Evolutionary conservation across 306 rosid genomes (phyloP).

Genomic region (Alnus rubra): DNA sequence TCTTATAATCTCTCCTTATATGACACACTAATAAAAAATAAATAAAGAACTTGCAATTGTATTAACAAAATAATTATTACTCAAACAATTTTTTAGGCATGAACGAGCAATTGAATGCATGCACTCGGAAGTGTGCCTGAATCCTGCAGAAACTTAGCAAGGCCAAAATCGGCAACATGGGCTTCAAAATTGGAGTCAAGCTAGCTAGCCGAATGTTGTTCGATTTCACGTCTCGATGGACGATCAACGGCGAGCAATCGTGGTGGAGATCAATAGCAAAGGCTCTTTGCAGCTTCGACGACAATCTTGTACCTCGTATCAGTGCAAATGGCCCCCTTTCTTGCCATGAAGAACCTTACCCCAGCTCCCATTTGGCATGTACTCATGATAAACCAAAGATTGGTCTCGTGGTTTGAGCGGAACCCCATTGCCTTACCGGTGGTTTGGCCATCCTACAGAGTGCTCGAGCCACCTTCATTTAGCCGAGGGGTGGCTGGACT

Average conservation of each 20-base stretch:
- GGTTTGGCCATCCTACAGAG: too few species aligned
- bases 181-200: slow-evolving; percentile 85
- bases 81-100: too few species aligned
- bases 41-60: too few species aligned
- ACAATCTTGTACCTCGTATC: too few species aligned
- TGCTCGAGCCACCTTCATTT: too few species aligned
- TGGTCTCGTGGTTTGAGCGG: slow-evolving; percentile 93
- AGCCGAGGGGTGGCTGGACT: too few species aligned
- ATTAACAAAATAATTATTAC: too few species aligned
- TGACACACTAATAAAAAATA: too few species aligned
- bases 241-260: slow-evolving; percentile 90
- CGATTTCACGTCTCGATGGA: slow-evolving; percentile 90
- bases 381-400: slow-evolving; percentile 79
- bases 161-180: slow-evolving; percentile 98
- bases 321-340: slow-evolving; percentile 91
- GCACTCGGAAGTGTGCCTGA: slow-evolving; percentile 92
- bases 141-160: slow-evolving; percentile 96
- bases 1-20: too few species aligned
- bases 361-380: slow-evolving; percentile 96
- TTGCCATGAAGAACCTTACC: slow-evolving; percentile 97
- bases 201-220: slow-evolving; percentile 62
- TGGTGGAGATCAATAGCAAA: slow-evolving; percentile 82
- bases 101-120: slow-evolving; percentile 99
- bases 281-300: slow-evolving; percentile 98
- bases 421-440: slow-evolving; percentile 49